Percentiles rank a stretch among this genome's conserved stretches.
phyloP scores from a whole-genome alignment of 2,329 filamentous ascomycete species.

The Colletotrichum limetticola region DNA sequence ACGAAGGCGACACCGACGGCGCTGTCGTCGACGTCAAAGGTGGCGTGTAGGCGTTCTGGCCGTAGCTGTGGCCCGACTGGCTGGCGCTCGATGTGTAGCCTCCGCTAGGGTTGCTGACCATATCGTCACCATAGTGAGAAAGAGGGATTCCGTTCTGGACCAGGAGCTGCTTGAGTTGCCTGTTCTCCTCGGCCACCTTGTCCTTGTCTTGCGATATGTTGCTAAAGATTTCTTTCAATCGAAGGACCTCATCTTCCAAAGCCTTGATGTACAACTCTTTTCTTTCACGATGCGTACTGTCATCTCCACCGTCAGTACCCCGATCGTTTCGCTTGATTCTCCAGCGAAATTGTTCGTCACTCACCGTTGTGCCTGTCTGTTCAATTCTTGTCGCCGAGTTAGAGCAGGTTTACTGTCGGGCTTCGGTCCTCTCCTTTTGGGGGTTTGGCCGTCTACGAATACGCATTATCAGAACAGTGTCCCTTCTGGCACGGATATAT shows the following conservation, averaged over 20 bases:
- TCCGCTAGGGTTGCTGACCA: constrained; percentile 56
- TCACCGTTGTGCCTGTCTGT: constrained; percentile 94
- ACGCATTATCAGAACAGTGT: background rate
- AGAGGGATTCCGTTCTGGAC: constrained; percentile 61
- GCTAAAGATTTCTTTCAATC: constrained; percentile 86
- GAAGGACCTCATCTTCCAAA: constrained; percentile 89
- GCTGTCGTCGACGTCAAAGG: constrained; percentile 56
- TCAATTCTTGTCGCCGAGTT: constrained; percentile 91
- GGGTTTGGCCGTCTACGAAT: constrained; percentile 78
- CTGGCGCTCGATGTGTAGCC: constrained; percentile 66
- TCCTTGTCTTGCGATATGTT: constrained; percentile 81
- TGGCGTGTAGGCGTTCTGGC: constrained; percentile 58
- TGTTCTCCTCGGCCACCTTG: constrained; percentile 81
- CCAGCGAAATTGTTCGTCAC: constrained; percentile 27
- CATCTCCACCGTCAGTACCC: constrained; percentile 30
- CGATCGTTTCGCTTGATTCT: constrained; percentile 5
- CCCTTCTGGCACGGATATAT: background rate
- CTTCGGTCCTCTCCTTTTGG: constrained; percentile 93
- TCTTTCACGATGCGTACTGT: constrained; percentile 94
- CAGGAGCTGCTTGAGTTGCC: constrained; percentile 71
- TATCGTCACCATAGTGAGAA: constrained; percentile 52
- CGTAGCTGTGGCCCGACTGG: constrained; percentile 70
- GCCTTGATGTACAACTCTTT: constrained; percentile 97
- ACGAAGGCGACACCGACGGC: constrained; percentile 50
- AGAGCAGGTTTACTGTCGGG: constrained; percentile 95